Evolutionary conservation across 2,329 filamentous ascomycete species (phyloP).

Genomic region (Fusarium virguliforme): DNA sequence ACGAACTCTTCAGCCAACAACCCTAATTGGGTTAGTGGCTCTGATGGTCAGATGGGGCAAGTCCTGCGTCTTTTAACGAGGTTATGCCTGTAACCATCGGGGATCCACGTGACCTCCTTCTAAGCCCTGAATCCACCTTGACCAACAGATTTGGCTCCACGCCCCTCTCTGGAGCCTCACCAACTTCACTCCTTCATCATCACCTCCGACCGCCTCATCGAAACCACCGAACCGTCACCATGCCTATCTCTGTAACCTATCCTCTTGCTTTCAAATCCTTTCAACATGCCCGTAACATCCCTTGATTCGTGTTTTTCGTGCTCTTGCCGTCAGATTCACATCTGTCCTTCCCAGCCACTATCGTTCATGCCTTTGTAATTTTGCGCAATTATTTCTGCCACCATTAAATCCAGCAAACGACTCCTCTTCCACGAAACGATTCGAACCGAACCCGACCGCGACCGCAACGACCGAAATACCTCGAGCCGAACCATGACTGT

Average conservation of each 20-base stretch:
- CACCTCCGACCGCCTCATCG: slow-evolving; percentile 16
- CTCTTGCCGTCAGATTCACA: background rate
- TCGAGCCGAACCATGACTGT: slow-evolving; percentile 1
- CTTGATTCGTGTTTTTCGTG: background rate
- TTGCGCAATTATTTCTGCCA: background rate
- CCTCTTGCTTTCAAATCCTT: background rate
- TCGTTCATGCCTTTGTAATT: slow-evolving; percentile 1
- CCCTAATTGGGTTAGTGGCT: slow-evolving; percentile 28
- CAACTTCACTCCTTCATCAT: slow-evolving; percentile 47
- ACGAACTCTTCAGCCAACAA: slow-evolving; percentile 14
- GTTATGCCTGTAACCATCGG: slow-evolving; percentile 25
- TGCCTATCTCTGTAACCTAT: background rate
- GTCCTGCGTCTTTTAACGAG: slow-evolving; percentile 17
- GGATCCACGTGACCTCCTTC: slow-evolving; percentile 4
- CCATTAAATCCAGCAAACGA: background rate
- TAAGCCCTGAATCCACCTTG: slow-evolving; percentile 37
- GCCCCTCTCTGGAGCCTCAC: slow-evolving; percentile 29
- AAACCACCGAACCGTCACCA: background rate
- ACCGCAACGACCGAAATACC: background rate
- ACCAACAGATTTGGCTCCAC: slow-evolving; percentile 34
- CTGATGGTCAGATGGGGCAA: background rate
- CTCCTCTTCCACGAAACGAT: background rate
- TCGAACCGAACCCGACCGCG: background rate
- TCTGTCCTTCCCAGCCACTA: background rate
- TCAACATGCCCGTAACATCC: background rate